A percentile compares a stretch with the other conserved stretches of the same genome.
Conservation (phyloP, 306 rosid genomes). For the Begonia masoniana region DNA sequence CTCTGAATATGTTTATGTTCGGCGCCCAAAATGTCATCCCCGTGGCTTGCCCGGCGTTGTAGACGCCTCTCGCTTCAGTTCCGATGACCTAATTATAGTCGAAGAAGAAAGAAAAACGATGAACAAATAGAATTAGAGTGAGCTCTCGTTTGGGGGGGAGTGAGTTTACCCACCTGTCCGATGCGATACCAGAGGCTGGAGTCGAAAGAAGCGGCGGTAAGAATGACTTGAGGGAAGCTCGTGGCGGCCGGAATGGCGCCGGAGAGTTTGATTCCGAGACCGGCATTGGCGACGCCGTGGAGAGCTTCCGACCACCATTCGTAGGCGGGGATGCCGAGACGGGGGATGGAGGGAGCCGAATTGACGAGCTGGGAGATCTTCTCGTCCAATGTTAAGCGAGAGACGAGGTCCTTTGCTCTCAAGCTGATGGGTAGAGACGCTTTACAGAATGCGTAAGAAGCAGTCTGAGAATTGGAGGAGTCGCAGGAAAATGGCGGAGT, state of each 20-base stretch:
- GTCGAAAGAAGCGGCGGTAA: conserved; percentile 75
- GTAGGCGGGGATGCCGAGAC: conserved; percentile 71
- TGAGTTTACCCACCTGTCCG: conserved; percentile 31
- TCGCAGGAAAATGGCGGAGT: conserved; percentile 62
- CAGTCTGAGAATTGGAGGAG: conserved; percentile 44
- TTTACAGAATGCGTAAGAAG: conserved; percentile 58
- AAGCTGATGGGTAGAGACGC: conserved; percentile 32
- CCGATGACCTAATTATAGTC: conserved; percentile 43
- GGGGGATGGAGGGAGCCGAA: conserved; percentile 71
- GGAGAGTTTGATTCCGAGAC: conserved; percentile 40
- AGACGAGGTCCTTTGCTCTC: conserved; percentile 54
- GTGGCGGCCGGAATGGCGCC: conserved; percentile 39
- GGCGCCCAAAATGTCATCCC: conserved; percentile 99
- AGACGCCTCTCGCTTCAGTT: conserved; percentile 57
- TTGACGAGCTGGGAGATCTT: conserved; percentile 75
- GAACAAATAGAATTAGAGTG: not conserved
- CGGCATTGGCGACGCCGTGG: conserved; percentile 51
- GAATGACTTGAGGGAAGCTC: conserved; percentile 94
- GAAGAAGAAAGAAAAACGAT: not conserved
- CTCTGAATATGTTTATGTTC: conserved; percentile 79
- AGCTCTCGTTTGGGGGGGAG: not conserved
- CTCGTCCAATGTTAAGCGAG: conserved; percentile 83
- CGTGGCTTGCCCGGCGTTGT: conserved; percentile 60
- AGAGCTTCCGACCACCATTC: conserved; percentile 95
- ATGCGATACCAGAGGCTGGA: conserved; percentile 64